Percentiles rank a stretch among this genome's conserved stretches.
These are phyloP conservation scores for Zizania latifolia DNA, from an alignment of 176 grass and related monocot species.

Conservation along the genomic window DNA sequence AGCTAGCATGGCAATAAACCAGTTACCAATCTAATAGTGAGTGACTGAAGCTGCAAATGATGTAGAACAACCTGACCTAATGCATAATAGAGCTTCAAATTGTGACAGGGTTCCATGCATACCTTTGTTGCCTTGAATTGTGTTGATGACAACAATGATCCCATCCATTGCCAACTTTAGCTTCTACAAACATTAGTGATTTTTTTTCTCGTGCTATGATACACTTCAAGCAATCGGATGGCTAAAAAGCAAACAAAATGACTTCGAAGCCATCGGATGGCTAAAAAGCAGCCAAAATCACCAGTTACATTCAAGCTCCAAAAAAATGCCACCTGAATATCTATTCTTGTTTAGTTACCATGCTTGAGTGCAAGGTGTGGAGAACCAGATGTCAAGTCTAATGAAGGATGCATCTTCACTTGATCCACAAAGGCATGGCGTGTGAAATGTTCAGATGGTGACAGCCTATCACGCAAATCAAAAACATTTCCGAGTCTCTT, in stretches of 20 bases:
- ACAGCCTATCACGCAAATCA: slow-evolving; percentile 62
- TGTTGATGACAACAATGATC: slow-evolving; percentile 26
- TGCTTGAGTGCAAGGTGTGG: slow-evolving; percentile 30
- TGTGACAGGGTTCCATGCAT: not conserved
- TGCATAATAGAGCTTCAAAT: not conserved
- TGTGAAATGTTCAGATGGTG: slow-evolving; percentile 54
- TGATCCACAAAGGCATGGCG: slow-evolving; percentile 48
- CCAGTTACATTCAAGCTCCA: slow-evolving; percentile 21
- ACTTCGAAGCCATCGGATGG: slow-evolving; percentile 29
- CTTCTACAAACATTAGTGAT: slow-evolving; percentile 41
- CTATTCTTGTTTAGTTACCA: slow-evolving; percentile 35
- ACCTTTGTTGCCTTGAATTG: slow-evolving; percentile 37
- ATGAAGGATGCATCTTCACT: slow-evolving; percentile 53
- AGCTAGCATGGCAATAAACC: not conserved
- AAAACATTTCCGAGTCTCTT: slow-evolving; percentile 69
- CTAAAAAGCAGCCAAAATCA: slow-evolving; percentile 42
- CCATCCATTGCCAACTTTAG: slow-evolving; percentile 36
- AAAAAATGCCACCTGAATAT: slow-evolving; percentile 26
- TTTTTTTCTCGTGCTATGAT: slow-evolving; percentile 41
- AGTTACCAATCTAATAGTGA: not conserved
- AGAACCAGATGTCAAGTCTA: slow-evolving; percentile 56
- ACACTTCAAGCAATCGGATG: slow-evolving; percentile 33
- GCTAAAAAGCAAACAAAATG: slow-evolving; percentile 41
- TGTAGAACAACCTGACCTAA: not conserved
- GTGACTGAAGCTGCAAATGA: not conserved